Evolutionary conservation across 495 filamentous ascomycete species (phyloP).

Genomic region (Podospora anserina): DNA sequence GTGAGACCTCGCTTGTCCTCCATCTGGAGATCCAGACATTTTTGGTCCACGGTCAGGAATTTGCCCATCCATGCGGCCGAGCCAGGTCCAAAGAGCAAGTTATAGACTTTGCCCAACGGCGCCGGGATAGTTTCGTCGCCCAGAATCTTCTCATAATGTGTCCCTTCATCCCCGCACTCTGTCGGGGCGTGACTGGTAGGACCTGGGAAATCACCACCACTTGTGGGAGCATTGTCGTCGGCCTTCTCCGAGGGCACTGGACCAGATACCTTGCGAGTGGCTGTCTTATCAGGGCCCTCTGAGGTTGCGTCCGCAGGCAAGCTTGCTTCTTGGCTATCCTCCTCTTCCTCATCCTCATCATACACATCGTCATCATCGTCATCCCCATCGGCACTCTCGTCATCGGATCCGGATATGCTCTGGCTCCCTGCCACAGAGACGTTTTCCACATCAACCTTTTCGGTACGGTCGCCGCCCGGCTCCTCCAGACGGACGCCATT

Average conservation of each 20-base stretch:
- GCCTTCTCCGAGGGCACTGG: conserved; percentile 50
- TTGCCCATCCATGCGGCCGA: conserved; percentile 78
- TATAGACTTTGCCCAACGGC: conserved; percentile 89
- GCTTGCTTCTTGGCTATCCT: conserved; percentile 54
- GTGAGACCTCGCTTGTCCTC: conserved; percentile 76
- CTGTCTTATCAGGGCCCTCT: conserved; percentile 56
- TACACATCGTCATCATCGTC: conserved; percentile 64
- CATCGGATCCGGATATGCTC: conserved; percentile 55
- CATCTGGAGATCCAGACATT: conserved; percentile 79
- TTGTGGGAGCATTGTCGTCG: conserved; percentile 55
- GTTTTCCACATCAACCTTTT: conserved; percentile 63
- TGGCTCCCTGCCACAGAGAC: conserved; percentile 34
- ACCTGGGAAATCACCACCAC: conserved; percentile 74
- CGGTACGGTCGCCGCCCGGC: conserved; percentile 82
- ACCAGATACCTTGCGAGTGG: conserved; percentile 65
- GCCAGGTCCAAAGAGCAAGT: conserved; percentile 74
- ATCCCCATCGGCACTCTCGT: conserved; percentile 60
- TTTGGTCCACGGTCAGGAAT: conserved; percentile 82
- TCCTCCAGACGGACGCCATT: conserved; percentile 81
- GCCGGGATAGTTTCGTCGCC: conserved; percentile 84
- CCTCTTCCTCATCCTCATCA: conserved; percentile 72
- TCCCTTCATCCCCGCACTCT: conserved; percentile 69
- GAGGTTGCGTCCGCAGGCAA: conserved; percentile 58
- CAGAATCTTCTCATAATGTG: conserved; percentile 79
- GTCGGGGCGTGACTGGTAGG: conserved; percentile 80